phyloP scores from a whole-genome alignment of 1,139 yeast genomes.

The Geotrichum aggregatum region DNA sequence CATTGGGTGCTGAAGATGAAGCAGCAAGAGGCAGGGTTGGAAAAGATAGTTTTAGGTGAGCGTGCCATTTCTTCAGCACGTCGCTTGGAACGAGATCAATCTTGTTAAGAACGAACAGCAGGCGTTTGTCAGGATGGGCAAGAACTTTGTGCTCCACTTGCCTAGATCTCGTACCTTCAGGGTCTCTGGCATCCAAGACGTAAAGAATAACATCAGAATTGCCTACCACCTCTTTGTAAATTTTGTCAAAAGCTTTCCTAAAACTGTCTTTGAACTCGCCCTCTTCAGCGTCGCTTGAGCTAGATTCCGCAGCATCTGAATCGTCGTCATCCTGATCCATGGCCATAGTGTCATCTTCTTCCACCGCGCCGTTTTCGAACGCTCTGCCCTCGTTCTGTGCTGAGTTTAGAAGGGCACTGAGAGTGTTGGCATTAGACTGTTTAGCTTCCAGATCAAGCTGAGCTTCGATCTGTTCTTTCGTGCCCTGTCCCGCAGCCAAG shows the following conservation, averaged over 20 bases:
- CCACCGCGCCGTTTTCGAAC: conserved; percentile 47
- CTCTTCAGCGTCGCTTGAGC: conserved; percentile 19
- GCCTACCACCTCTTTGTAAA: conserved; percentile 84
- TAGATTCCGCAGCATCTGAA: conserved; percentile 6
- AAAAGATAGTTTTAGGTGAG: conserved; percentile 71
- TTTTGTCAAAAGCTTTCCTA: conserved; percentile 63
- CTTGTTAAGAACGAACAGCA: conserved; percentile 81
- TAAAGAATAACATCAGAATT: conserved; percentile 86
- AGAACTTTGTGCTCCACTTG: conserved; percentile 87
- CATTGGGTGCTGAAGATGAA: conserved; percentile 50
- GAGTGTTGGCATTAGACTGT: conserved; percentile 45
- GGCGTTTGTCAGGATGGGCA: conserved; percentile 74
- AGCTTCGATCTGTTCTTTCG: conserved; percentile 47
- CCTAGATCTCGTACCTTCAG: conserved; percentile 88
- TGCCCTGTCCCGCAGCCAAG: conserved; percentile 41
- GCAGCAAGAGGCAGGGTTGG: conserved; percentile 85
- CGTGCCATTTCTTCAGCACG: conserved; percentile 79
- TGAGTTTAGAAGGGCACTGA: conserved; percentile 82
- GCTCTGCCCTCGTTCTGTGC: conserved; percentile 78
- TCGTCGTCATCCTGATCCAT: conserved; percentile 31
- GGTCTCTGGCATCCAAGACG: conserved; percentile 95
- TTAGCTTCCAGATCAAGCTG: conserved; percentile 20
- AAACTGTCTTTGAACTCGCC: conserved; percentile 56
- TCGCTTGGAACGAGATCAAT: conserved; percentile 88
- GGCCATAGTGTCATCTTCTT: conserved; percentile 35